Base-by-base conservation (phyloP, 2,329 filamentous ascomycete species). In the Pseudogymnoascus sp. region DNA sequence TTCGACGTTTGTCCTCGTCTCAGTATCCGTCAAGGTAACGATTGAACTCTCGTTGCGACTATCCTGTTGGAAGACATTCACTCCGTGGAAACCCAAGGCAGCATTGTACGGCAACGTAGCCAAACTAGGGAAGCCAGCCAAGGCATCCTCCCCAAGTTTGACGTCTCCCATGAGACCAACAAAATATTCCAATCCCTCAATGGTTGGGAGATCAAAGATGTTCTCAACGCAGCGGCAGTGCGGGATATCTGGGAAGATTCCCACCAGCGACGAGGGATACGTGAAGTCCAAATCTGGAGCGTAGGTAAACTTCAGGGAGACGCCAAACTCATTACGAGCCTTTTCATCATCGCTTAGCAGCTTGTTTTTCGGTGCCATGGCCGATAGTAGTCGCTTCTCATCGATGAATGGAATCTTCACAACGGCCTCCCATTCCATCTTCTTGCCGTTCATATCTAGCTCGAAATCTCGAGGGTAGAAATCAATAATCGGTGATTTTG, bases 331-430 rank as follows among this genome's bases (percentile, higher is more conserved):
- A 71, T 99, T 99, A 63, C 95, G 85, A 14, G 81, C 78, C 71
- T 86, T 89, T 72, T 99, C 91, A 1, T 88, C 90, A 2, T 86
- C 81, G 2, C 84, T 84, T n/a, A 99, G 79, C 1, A 89, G 76
- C 41, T 86, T 78, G 65, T 97, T 92, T 72, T 88, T 91, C 6
- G 91, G 86, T 14, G 82, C 87, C 89, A 99, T 97, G 6, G 93
- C 94, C 37, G 80, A 76, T 61, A 99, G 79, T 2, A 99, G 78
- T 25, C 94, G 85, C 68, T 88, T 85, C 73, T 99, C 93, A 62
- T 99, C 91, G 65, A 99, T 99, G 75, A 99, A 99, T 0, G 94
- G 94, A 70, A 99, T 99, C 75, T 97, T 99, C 66, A 99, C 91
- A 37, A 99, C 93, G 28, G 94, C 94, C 72, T 99, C 94, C 94